A percentile compares a stretch with the other conserved stretches of the same genome.
phyloP scores from a whole-genome alignment of 768 basidiomycete genomes.

The Asterophora parasitica region DNA sequence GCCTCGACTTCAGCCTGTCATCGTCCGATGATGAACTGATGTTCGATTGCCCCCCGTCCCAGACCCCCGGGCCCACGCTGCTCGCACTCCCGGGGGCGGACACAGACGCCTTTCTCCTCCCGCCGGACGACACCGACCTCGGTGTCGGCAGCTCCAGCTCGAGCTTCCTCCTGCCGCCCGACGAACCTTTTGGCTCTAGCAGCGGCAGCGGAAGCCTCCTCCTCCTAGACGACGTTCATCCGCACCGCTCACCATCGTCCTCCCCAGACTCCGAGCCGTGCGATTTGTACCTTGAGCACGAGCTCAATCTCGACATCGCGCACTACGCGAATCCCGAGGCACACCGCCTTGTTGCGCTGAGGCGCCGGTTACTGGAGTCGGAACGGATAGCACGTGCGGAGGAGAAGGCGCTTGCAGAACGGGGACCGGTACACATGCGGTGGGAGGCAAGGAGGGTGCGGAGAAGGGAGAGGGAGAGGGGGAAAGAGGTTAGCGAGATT shows the following conservation, averaged over 20 bases:
- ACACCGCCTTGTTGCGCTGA: slow-evolving; percentile 33
- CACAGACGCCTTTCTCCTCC: slow-evolving; percentile 27
- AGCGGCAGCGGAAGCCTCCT: slow-evolving; percentile 25
- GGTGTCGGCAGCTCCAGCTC: too few relatives aligned
- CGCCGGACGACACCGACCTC: neutral
- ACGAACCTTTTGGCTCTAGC: slow-evolving; percentile 4
- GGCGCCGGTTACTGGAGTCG: slow-evolving; percentile 24
- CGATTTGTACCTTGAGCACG: neutral
- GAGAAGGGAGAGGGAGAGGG: slow-evolving; percentile 50
- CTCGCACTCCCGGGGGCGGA: slow-evolving; percentile 32
- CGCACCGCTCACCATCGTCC: slow-evolving; percentile 36
- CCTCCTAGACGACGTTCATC: slow-evolving; percentile 32
- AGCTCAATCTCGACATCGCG: slow-evolving; percentile 33
- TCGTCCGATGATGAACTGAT: neutral
- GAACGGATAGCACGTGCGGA: slow-evolving; percentile 18
- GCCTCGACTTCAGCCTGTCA: too few relatives aligned
- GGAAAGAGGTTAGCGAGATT: slow-evolving; percentile 51
- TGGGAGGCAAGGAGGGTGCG: slow-evolving; percentile 39
- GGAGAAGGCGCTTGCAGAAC: slow-evolving; percentile 24
- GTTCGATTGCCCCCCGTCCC: slow-evolving; percentile 17
- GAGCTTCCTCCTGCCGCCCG: neutral
- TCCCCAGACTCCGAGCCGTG: slow-evolving; percentile 14
- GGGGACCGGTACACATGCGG: slow-evolving; percentile 30
- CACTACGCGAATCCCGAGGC: slow-evolving; percentile 30
- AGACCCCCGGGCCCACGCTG: slow-evolving; percentile 20